Base-by-base conservation (phyloP, 176 grass and related monocot genomes). In the Musa schizocarpa region DNA sequence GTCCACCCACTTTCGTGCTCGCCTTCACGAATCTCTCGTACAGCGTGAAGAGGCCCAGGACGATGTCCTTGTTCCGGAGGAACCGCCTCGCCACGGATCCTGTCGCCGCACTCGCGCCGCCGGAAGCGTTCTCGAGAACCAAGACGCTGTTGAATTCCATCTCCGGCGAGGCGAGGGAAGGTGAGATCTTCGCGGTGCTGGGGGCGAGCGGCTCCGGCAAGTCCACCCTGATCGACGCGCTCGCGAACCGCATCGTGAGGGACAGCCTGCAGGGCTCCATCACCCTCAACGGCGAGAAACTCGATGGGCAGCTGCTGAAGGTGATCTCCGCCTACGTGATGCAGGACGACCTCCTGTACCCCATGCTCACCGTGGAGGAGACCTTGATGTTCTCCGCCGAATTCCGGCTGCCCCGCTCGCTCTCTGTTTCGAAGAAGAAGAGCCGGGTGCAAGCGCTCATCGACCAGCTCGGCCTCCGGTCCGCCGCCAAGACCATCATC, bases 311-410 rank as follows among this genome's bases (percentile, higher is more conserved):
- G 64, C 57, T 89, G 59, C 26, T 93, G 43, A 92, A 92, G 82
- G 79, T 82, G 74, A 97, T 97, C 64, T 97, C 93, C 2, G 93
- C 93, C 0, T 93, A 97, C 85, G 94, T 97, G 34, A 97, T 97
- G 94, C 94, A 97, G 83, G 94, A 97, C 79, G 94, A 97, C 79
- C 74, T 97, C 62, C 77, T 97, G 54, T 93, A 83, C 85, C 94
- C 94, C 1, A 97, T 93, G 94, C 90, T 97, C 73, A 96, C 92
- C 26, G 94, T 97, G 59, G 59, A 85, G 83, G 94, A 97, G 77
- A 97, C 94, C 0, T 84, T 97, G 68, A 83, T 86, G 49, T 97
- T 97, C 88, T 88, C 94, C 9, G 94, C 94, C 52, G 94, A 97
- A 79, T 97, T 97, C 81, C 94, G 94, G 66, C 88, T 97, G 62